These are phyloP conservation scores for Centrapalus pauciflorus DNA, from an alignment of 129 eudicot genomes.

Conservation along the genomic window DNA sequence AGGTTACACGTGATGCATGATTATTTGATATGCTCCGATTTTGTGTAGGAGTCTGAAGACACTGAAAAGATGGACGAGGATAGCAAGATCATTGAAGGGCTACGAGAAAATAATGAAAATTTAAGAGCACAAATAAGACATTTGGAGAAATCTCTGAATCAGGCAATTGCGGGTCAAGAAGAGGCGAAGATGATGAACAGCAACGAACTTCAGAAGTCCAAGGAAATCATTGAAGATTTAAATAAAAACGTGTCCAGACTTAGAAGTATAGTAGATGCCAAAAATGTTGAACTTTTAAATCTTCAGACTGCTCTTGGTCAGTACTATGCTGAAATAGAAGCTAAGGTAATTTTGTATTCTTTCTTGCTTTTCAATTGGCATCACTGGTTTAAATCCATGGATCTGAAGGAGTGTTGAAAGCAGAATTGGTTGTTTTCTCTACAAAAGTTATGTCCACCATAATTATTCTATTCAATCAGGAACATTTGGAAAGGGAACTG, in stretches of 20 bases:
- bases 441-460: conserved; percentile 6
- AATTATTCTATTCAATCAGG: conserved; percentile 39
- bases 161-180: conserved; percentile 70
- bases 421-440: not conserved
- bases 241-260: conserved; percentile 54
- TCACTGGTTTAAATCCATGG: not conserved
- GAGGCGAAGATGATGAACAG: conserved; percentile 49
- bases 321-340: conserved; percentile 95
- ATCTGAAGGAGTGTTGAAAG: conserved; percentile 5
- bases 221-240: conserved; percentile 70
- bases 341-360: conserved; percentile 52
- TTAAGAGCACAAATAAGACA: conserved; percentile 61
- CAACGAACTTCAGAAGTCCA: conserved; percentile 67
- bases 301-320: conserved; percentile 99
- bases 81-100: conserved; percentile 85
- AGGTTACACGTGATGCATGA: conserved; percentile 3
- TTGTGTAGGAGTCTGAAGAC: conserved; percentile 84
- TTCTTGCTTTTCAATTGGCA: conserved; percentile 3
- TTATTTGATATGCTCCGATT: conserved; percentile 28
- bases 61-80: conserved; percentile 99
- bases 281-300: conserved; percentile 80
- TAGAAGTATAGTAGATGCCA: conserved; percentile 57
- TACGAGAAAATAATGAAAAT: conserved; percentile 52
- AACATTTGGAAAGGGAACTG: conserved; percentile 74
- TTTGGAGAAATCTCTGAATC: conserved; percentile 76